Evolutionary conservation across 345 rosid genomes (phyloP).

Genomic region (Fremontodendron californicum): DNA sequence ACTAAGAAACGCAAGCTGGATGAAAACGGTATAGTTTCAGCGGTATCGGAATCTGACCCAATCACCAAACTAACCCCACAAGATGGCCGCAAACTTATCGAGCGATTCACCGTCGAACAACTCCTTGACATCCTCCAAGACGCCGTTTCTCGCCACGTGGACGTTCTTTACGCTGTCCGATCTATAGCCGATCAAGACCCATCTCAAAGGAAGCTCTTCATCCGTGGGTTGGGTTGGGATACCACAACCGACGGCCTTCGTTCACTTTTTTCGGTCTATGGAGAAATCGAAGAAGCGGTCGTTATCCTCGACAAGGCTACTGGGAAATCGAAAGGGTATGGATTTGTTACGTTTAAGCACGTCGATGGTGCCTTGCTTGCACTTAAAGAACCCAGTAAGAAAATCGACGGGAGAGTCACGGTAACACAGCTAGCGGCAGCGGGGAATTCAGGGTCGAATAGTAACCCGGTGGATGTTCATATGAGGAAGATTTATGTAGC

Average conservation of each 20-base stretch:
- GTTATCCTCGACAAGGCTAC: slow-evolving; percentile 68
- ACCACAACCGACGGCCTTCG: slow-evolving; percentile 71
- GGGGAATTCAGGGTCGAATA: slow-evolving; percentile 50
- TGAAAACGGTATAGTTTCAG: slow-evolving; percentile 40
- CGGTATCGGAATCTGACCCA: slow-evolving; percentile 15
- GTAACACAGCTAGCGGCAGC: slow-evolving; percentile 76
- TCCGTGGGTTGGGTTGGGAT: slow-evolving; percentile 87
- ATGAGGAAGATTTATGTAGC: slow-evolving; percentile 81
- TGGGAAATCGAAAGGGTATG: slow-evolving; percentile 79
- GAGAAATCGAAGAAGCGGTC: slow-evolving; percentile 78
- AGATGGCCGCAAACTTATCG: slow-evolving; percentile 62
- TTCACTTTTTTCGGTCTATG: slow-evolving; percentile 53
- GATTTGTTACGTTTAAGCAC: slow-evolving; percentile 65
- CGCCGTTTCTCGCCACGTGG: slow-evolving; percentile 48
- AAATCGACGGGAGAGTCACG: slow-evolving; percentile 75
- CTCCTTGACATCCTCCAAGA: slow-evolving; percentile 57
- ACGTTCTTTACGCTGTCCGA: slow-evolving; percentile 49
- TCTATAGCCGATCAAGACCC: slow-evolving; percentile 60
- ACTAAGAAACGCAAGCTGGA: slow-evolving; percentile 62
- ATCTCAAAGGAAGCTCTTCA: slow-evolving; percentile 73
- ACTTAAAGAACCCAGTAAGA: slow-evolving; percentile 74
- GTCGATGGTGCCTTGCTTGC: slow-evolving; percentile 71
- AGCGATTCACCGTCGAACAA: slow-evolving; percentile 56
- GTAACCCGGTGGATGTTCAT: slow-evolving; percentile 42
- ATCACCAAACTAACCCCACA: slow-evolving; percentile 33